These are phyloP conservation scores for Cardamine occulta DNA, from an alignment of 345 rosid species.

Conservation along the genomic window DNA sequence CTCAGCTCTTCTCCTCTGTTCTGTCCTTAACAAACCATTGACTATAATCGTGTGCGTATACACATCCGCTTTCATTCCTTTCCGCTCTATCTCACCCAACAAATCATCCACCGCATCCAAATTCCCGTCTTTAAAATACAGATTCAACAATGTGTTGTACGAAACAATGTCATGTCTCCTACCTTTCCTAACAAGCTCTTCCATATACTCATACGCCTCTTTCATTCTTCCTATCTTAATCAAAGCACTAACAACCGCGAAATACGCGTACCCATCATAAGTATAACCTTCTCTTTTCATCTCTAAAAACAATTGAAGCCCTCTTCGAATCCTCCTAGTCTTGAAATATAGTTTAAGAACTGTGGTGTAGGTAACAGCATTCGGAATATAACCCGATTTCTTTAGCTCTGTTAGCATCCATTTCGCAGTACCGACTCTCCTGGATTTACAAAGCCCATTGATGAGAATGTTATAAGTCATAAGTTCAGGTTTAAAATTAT, in stretches of 20 bases:
- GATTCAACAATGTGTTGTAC: constrained; percentile 69
- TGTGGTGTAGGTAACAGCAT: constrained; percentile 75
- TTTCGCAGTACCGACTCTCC: constrained; percentile 59
- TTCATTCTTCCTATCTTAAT: constrained; percentile 60
- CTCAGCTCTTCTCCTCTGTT: constrained; percentile 60
- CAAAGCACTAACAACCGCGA: constrained; percentile 65
- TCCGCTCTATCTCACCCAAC: constrained; percentile 59
- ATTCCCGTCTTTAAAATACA: constrained; percentile 64
- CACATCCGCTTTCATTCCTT: constrained; percentile 66
- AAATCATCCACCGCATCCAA: constrained; percentile 59
- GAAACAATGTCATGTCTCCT: constrained; percentile 67
- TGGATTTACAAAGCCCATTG: constrained; percentile 68
- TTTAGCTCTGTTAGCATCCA: constrained; percentile 60
- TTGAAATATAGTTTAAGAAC: constrained; percentile 66
- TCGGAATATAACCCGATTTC: constrained; percentile 58
- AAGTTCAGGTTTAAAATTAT: constrained; percentile 55
- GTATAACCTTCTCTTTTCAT: constrained; percentile 72
- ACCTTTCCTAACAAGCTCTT: constrained; percentile 53
- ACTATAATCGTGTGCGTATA: constrained; percentile 84
- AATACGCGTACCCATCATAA: constrained; percentile 78
- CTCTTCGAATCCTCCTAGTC: constrained; percentile 58
- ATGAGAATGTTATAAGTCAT: constrained; percentile 77
- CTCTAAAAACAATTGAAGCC: constrained; percentile 58
- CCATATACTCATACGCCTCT: constrained; percentile 56
- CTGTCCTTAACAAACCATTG: constrained; percentile 66